Conservation (phyloP, 164 flowering plant genomes). For the Vitis labrusca region DNA sequence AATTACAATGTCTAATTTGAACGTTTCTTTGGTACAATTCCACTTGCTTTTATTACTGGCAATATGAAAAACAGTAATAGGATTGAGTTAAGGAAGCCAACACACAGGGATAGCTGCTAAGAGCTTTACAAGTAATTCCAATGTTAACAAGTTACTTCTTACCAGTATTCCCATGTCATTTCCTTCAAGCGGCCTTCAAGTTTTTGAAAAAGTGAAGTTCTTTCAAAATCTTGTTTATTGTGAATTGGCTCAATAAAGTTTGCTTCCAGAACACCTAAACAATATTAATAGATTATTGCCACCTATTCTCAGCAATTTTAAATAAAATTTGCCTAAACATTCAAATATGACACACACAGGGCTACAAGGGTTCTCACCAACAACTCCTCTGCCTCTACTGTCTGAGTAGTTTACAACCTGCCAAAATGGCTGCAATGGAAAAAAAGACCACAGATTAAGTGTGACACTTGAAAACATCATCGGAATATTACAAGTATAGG, state of each 20-base stretch:
- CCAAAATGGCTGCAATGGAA: constrained; percentile 82
- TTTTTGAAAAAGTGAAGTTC: constrained; percentile 77
- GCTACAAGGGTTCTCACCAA: constrained; percentile 53
- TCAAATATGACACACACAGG: neutral
- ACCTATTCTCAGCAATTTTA: neutral
- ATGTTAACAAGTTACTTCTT: constrained; percentile 9
- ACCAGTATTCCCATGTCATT: constrained; percentile 96
- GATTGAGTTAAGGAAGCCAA: too few relatives aligned
- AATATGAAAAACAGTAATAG: too few relatives aligned
- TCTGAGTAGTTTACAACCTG: constrained; percentile 48
- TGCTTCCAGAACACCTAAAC: constrained; percentile 84
- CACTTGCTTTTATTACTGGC: too few relatives aligned
- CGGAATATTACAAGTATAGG: neutral
- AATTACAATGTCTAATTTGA: too few relatives aligned
- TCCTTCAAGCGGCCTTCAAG: constrained; percentile 86
- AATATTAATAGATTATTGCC: constrained; percentile 7
- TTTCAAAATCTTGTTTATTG: constrained; percentile 97
- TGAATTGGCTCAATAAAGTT: constrained; percentile 89
- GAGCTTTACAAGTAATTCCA: neutral
- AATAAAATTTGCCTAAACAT: neutral
- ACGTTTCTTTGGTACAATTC: too few relatives aligned
- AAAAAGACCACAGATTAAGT: neutral
- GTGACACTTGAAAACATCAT: neutral
- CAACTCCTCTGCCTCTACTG: constrained; percentile 83
- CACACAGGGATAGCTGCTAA: neutral